Evolutionary conservation across 2,329 filamentous ascomycete genomes (phyloP), one percentile per base, ranked within the genome.

Genomic region (Sordariomycetes sp.): DNA sequence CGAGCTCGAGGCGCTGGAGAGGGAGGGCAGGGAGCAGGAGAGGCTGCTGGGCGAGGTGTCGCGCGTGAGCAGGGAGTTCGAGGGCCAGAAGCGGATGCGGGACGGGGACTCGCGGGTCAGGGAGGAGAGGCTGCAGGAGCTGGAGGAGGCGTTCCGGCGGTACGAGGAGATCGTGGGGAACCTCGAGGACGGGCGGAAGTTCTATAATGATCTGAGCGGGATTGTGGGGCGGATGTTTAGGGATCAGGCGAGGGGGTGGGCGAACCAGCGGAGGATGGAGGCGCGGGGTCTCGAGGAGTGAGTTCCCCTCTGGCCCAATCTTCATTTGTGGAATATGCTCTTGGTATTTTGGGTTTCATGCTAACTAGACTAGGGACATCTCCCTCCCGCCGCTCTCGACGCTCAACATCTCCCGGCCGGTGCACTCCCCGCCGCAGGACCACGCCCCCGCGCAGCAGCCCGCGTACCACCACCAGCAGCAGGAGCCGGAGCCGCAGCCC

Each of bases 121-220:
- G 16, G 93, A 97, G 69, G 82, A 88, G 64, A 91, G 90, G 0
- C 74, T 99, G 54, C 94, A 99, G 71, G 85, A 82, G 61, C 77
- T 99, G 11, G 93, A 97, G 70, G 91, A 89, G 62, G 93, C 90
- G 0, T 97, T 96, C 69, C 85, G 91, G 71, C 95, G 93, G 72
- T 97, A 97, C 76, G 96, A 96, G 73, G 93, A 99, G 70, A 90
- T 97, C 59, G 85, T 96, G 59, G 89, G 83, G 63, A 96, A 97
- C 67, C 79, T 97, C 2, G 93, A 97, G 63, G 89, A 88, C 0
- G 94, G 90, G 0, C 80, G 93, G 57, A 97, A 94, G 69, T 99
- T 99, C 69, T 99, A 97, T 75, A 99, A 99, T 64, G 92, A 97
- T 67, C 79, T 99, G 4, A 89, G 88, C 53, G 89, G 88, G 71